Conservation (phyloP, 1,284 basidiomycete species). For the Trametes hirsuta region DNA sequence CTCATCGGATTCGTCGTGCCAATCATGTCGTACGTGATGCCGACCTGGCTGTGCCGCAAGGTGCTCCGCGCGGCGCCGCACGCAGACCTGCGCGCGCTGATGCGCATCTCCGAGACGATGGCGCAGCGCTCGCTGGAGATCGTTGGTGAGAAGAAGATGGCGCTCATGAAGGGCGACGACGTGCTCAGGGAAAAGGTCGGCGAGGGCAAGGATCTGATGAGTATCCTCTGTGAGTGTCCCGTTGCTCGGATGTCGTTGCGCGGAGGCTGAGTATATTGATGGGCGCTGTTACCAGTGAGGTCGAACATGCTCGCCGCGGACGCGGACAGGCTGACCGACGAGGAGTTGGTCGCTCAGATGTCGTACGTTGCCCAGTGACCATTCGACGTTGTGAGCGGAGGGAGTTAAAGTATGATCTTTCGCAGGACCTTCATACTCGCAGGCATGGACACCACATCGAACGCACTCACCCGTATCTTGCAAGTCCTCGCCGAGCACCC, state of each 20-base stretch:
- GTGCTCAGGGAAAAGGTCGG: conserved; percentile 29
- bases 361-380: conserved; percentile 20
- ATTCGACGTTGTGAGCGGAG: neutral
- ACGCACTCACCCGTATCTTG: conserved; percentile 31
- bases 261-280: neutral
- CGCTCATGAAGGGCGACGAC: conserved; percentile 28
- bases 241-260: neutral
- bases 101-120: conserved; percentile 41
- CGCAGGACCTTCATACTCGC: conserved; percentile 19
- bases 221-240: conserved; percentile 37
- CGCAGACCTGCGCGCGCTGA: neutral
- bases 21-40: conserved; percentile 8
- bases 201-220: conserved; percentile 49
- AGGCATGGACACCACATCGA: conserved; percentile 32
- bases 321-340: conserved; percentile 31
- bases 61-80: conserved; percentile 7
- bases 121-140: conserved; percentile 42
- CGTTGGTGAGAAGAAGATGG: conserved; percentile 41
- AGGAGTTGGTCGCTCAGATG: conserved; percentile 32
- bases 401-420: conserved; percentile 27
- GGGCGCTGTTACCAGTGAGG: conserved; percentile 16
- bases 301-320: conserved; percentile 28
- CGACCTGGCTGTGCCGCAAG: conserved; percentile 11
- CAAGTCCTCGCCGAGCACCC: conserved; percentile 28
- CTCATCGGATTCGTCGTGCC: conserved; percentile 7